A percentile compares a stretch with the other conserved stretches of the same genome.
phyloP scores from a whole-genome alignment of 1,284 basidiomycete species.

The Vanrija humicola region DNA sequence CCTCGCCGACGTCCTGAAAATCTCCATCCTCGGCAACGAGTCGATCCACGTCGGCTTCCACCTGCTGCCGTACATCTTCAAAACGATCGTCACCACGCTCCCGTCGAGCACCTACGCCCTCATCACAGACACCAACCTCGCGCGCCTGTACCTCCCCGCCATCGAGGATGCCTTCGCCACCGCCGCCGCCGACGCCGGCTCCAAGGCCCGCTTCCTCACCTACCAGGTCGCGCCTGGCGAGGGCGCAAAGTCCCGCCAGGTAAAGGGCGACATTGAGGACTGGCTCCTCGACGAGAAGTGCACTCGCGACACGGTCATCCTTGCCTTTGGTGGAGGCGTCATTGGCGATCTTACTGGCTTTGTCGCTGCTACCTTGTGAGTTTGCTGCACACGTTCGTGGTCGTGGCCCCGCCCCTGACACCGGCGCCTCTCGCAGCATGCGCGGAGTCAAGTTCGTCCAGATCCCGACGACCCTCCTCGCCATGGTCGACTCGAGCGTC shows the following conservation, averaged over 20 bases:
- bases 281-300: conserved; percentile 83
- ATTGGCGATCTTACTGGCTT: conserved; percentile 96
- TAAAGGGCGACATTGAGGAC: conserved; percentile 92
- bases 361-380: conserved; percentile 95
- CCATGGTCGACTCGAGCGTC: conserved; percentile 97
- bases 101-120: conserved; percentile 87
- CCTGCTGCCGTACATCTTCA: conserved; percentile 77
- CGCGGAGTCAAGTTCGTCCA: conserved; percentile 88
- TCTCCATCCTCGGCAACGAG: conserved; percentile 81
- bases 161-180: conserved; percentile 66
- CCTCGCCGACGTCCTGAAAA: conserved; percentile 51
- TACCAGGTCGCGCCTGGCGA: conserved; percentile 86
- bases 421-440: conserved; percentile 56
- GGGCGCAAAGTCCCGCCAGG: conserved; percentile 82
- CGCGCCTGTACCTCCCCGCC: conserved; percentile 65
- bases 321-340: conserved; percentile 94
- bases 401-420: not conserved
- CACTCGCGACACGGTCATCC: conserved; percentile 86
- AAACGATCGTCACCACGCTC: conserved; percentile 69
- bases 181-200: conserved; percentile 46
- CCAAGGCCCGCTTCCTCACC: conserved; percentile 65
- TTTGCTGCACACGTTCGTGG: conserved; percentile 24
- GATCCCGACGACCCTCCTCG: conserved; percentile 91
- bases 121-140: conserved; percentile 87
- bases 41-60: conserved; percentile 91